These are phyloP conservation scores for Alternaria sp. DNA, from an alignment of 2,329 filamentous ascomycete genomes.

Conservation along the genomic window DNA sequence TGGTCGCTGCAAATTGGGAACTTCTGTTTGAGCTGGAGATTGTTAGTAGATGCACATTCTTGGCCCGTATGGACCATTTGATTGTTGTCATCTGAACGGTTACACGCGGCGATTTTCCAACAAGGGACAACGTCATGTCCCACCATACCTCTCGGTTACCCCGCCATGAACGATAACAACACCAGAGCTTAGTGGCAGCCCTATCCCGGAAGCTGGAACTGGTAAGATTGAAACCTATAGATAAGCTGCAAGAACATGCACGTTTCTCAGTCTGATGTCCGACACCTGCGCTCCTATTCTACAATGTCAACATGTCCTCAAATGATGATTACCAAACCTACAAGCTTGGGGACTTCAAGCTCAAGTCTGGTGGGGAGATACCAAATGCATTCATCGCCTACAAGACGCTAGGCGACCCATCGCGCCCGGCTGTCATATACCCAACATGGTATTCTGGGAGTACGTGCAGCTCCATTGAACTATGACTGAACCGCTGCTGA, in stretches of 20 bases:
- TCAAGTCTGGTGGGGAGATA: constrained; percentile 70
- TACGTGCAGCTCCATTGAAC: constrained; percentile 31
- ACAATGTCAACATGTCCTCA: constrained; percentile 19
- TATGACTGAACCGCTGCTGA: neutral
- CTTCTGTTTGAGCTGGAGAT: neutral
- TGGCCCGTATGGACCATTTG: neutral
- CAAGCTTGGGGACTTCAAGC: constrained; percentile 70
- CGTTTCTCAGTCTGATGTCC: neutral
- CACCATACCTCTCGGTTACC: constrained; percentile 33
- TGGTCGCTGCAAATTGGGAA: neutral
- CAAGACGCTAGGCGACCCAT: constrained; percentile 74
- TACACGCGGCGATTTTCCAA: constrained; percentile 15
- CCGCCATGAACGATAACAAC: constrained; percentile 29
- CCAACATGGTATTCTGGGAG: constrained; percentile 77
- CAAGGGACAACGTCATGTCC: constrained; percentile 27
- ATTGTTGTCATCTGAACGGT: constrained; percentile 6
- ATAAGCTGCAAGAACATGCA: neutral
- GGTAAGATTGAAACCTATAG: neutral
- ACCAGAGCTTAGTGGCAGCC: constrained; percentile 4
- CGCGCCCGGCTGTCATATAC: constrained; percentile 73
- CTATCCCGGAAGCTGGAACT: constrained; percentile 1
- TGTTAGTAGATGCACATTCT: neutral
- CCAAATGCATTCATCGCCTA: constrained; percentile 75
- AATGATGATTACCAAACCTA: constrained; percentile 60
- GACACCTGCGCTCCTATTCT: neutral